Conservation (phyloP, 345 rosid genomes). For the Pistacia integerrima region DNA sequence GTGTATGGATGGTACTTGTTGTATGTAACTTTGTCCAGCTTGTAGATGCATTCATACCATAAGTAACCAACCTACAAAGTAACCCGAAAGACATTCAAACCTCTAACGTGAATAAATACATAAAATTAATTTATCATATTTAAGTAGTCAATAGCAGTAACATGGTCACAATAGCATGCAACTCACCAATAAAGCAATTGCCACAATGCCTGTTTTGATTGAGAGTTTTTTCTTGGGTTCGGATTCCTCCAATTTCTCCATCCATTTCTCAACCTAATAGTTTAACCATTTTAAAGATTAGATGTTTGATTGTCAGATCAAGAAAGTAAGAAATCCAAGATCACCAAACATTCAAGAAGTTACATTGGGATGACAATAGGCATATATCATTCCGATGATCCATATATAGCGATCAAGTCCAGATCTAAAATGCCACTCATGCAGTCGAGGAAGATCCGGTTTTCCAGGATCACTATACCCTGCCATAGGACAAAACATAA, state of each 20-base stretch:
- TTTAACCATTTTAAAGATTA: slow-evolving; percentile 24
- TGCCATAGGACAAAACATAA: slow-evolving; percentile 28
- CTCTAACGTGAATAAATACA: slow-evolving; percentile 1
- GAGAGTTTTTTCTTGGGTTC: slow-evolving; percentile 69
- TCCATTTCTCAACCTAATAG: slow-evolving; percentile 91
- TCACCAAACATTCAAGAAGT: slow-evolving; percentile 22
- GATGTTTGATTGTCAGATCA: slow-evolving; percentile 7
- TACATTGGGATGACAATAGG: slow-evolving; percentile 95
- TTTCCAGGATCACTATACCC: slow-evolving; percentile 93
- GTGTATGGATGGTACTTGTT: slow-evolving; percentile 97
- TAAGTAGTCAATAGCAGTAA: slow-evolving; percentile 2
- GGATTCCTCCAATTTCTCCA: slow-evolving; percentile 94
- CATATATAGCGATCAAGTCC: slow-evolving; percentile 98
- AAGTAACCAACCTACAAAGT: slow-evolving; percentile 74
- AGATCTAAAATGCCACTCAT: slow-evolving; percentile 99
- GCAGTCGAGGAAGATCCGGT: slow-evolving; percentile 76
- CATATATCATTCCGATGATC: slow-evolving; percentile 95
- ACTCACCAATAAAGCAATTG: slow-evolving; percentile 61
- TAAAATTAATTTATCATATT: slow-evolving; percentile 8
- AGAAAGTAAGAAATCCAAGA: background rate
- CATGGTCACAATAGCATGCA: slow-evolving; percentile 18
- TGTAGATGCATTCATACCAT: slow-evolving; percentile 95
- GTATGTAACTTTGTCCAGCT: slow-evolving; percentile 85
- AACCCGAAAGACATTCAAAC: slow-evolving; percentile 14
- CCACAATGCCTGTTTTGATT: slow-evolving; percentile 62